Base-by-base conservation (phyloP, 805 yeast genomes). In the Kodamaea hsintzibuensis region DNA sequence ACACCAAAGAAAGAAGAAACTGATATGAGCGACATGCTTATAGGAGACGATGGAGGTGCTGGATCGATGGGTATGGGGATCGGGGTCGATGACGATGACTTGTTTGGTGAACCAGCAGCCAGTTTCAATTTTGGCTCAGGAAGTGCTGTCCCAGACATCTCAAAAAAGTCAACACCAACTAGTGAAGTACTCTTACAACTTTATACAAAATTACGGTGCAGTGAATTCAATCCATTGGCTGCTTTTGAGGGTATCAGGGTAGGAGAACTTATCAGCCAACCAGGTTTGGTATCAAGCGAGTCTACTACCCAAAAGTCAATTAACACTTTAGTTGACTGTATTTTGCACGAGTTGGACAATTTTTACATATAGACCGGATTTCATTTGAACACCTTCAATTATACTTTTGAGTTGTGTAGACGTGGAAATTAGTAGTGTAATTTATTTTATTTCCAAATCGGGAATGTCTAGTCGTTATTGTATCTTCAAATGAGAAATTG, bases 1-100 rank as follows among this genome's bases (percentile, higher is more conserved):
- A 6, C 35, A 13, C 47, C 40, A 13, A 16, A 25, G 18, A 14
- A 46, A 14, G 42, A 37, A 10, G 42, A 35, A 35, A 19, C 42
- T 6, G 44, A 43, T 2, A 50, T 50, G 47, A 47, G 27, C n/a
- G 52, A 50, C 43, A 50, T 50, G 52, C 43, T 50, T 22, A 37
- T 50, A 4, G 47, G 37, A 16, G 52, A 50, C 38, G 42, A 40
- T 42, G 39, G 43, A 18, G 42, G 44, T 17, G 44, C 25, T 10
- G 44, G 25, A 5, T 40, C 44, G 12, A 40, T 40, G 44, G 44
- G 44, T 3, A 48, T 48, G 27, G 49, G 49, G 14, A 17, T 47
- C 6, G 44, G 47, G 16, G 37, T 44, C 2, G 48, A 38, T 22
- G 48, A 45, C 37, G 52, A 50, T 38, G 49, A 45, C 16, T 44